Base-by-base conservation (phyloP, 306 rosid species). In the Urtica urens region DNA sequence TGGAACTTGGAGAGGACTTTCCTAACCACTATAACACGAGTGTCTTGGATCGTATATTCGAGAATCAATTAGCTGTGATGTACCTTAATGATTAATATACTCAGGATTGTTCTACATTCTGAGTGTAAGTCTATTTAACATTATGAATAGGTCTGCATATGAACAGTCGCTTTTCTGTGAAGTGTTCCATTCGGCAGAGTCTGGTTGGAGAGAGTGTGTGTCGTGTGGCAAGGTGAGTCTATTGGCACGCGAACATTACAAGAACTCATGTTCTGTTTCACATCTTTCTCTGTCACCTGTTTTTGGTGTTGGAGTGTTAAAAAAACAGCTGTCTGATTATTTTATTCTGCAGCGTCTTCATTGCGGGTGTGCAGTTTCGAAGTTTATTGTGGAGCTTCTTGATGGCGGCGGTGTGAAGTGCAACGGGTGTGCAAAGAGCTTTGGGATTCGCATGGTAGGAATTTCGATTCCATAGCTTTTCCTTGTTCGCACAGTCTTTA, bases 171-270 rank as follows among this genome's bases (percentile, higher is more conserved):
- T 64, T 5, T 90, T 68, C 69, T 90, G 99, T 62, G 78, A 79
- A 39, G 47, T 69, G n/a, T 90, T 72, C 67, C 99, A 90, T 57
- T 61, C 81, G 9, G 60, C 72, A 17, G 99, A 85, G 59, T 75
- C 99, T 48, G 95, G 99, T 55, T 90, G 99, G 99, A 79, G 99
- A 66, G 83, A 90, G 37, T 90, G 99, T 60, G 31, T 64, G 22
- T 51, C 59, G 17, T 90, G 99, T 63, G 78, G 86, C 68, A 90
- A 85, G 99, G 99, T 85, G 64, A 67, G 46, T 33, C 15, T 15
- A n/a, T n/a, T n/a, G n/a, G 9, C 5, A 38, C 6, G 53, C 45
- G 10, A 28, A 11, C 29, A 24, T 37, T 21, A 18, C 31, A 50
- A 18, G 19, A 43, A 26, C 27, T 26, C 20, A 35, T 13, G 12